phyloP scores from a whole-genome alignment of 2,329 filamentous ascomycete species.

The Pseudopyricularia javanii region DNA sequence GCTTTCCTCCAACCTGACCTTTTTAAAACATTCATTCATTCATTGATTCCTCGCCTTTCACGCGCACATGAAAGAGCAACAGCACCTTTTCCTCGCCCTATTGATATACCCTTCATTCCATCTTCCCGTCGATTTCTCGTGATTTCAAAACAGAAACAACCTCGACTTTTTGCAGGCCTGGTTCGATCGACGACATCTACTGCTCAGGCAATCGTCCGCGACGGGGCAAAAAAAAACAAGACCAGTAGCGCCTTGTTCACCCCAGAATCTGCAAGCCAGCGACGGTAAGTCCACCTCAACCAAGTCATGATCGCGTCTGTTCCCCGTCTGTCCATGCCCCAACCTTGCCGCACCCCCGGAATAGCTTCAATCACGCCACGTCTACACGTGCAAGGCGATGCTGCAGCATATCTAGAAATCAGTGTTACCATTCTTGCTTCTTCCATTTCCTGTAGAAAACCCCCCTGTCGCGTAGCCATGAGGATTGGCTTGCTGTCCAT shows the following conservation, averaged over 20 bases:
- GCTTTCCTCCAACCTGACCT: too few relatives aligned
- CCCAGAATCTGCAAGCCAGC: background rate
- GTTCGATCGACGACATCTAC: too few relatives aligned
- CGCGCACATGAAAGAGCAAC: too few relatives aligned
- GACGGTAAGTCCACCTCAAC: background rate
- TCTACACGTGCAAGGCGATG: background rate
- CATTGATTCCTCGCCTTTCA: too few relatives aligned
- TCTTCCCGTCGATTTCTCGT: too few relatives aligned
- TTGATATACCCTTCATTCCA: too few relatives aligned
- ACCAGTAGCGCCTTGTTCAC: background rate
- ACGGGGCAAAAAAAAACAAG: background rate
- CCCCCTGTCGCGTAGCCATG: background rate
- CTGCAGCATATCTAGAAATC: background rate
- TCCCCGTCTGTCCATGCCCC: background rate
- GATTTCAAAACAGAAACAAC: too few relatives aligned
- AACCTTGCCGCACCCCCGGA: background rate
- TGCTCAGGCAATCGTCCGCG: background rate
- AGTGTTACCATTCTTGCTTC: background rate
- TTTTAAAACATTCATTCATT: too few relatives aligned
- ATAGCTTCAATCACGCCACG: background rate
- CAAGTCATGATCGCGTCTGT: background rate
- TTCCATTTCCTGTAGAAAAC: background rate
- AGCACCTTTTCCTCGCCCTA: too few relatives aligned
- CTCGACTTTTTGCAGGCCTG: too few relatives aligned
- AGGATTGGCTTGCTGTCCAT: background rate